Evolutionary conservation across 306 rosid genomes (phyloP).

Genomic region (Glycine tomentella): DNA sequence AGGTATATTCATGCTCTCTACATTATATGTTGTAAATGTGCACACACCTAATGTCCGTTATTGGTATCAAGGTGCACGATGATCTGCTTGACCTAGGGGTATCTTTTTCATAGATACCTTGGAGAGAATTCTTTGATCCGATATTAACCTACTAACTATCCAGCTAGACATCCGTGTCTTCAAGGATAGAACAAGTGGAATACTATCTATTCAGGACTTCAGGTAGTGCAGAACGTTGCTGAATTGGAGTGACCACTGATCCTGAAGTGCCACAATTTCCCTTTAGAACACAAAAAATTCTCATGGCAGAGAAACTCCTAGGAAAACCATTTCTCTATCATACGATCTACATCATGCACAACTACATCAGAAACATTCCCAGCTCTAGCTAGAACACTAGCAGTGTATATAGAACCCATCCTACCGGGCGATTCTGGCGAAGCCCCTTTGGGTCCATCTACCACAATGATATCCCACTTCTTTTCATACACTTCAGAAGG

Average conservation of each 20-base stretch:
- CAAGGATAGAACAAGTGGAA: too few species aligned
- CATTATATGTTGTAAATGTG: too few species aligned
- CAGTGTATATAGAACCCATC: conserved; percentile 79
- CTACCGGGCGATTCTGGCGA: conserved; percentile 76
- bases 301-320: conserved; percentile 92
- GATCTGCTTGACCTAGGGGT: too few species aligned
- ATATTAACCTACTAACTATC: too few species aligned
- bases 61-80: too few species aligned
- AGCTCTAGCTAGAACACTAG: conserved; percentile 73
- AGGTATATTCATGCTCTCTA: too few species aligned
- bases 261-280: conserved; percentile 80
- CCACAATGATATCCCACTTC: conserved; percentile 77
- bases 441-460: conserved; percentile 83
- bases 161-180: too few species aligned
- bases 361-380: conserved; percentile 65
- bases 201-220: too few species aligned
- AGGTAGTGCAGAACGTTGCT: conserved; percentile 62
- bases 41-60: too few species aligned
- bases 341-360: conserved; percentile 79
- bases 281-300: conserved; percentile 78
- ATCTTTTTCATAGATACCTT: too few species aligned
- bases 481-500: conserved; percentile 72
- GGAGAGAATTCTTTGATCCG: too few species aligned
- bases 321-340: conserved; percentile 89
- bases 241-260: conserved; percentile 61